Conservation (phyloP, 75 land plant genomes). For the Azolla pinnata region DNA sequence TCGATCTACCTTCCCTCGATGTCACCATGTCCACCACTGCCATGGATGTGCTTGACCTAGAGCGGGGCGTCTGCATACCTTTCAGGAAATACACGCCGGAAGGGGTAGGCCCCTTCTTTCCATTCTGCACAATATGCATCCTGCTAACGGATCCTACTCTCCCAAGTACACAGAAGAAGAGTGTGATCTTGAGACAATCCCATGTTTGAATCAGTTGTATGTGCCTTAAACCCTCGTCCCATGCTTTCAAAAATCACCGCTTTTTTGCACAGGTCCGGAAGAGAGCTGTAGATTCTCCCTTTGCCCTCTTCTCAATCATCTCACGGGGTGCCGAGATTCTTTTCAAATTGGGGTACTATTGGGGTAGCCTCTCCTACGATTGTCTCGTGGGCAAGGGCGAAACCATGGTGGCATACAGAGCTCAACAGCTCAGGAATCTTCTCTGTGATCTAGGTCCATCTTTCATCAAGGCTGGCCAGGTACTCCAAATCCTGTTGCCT, state of each 20-base stretch:
- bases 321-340: constrained; percentile 83
- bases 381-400: constrained; percentile 72
- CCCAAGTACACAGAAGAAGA: too few relatives aligned
- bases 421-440: constrained; percentile 71
- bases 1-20: not conserved
- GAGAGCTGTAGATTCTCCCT: constrained; percentile 67
- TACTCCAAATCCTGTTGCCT: too few relatives aligned
- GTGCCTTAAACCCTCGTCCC: too few relatives aligned
- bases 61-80: constrained; percentile 91
- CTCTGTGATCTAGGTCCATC: constrained; percentile 91
- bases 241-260: too few relatives aligned
- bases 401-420: constrained; percentile 82
- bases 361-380: constrained; percentile 74
- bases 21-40: constrained; percentile 35
- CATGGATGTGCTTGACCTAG: constrained; percentile 80
- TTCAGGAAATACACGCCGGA: constrained; percentile 90
- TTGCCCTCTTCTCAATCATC: constrained; percentile 45
- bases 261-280: constrained; percentile 49
- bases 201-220: too few relatives aligned
- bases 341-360: constrained; percentile 75
- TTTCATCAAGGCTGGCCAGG: constrained; percentile 98
- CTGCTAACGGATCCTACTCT: too few relatives aligned
- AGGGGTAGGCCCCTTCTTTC: too few relatives aligned
- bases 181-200: too few relatives aligned
- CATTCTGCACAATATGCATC: too few relatives aligned